Conservation (phyloP, 75 land plant species). For the Selaginella moellendorffii region DNA sequence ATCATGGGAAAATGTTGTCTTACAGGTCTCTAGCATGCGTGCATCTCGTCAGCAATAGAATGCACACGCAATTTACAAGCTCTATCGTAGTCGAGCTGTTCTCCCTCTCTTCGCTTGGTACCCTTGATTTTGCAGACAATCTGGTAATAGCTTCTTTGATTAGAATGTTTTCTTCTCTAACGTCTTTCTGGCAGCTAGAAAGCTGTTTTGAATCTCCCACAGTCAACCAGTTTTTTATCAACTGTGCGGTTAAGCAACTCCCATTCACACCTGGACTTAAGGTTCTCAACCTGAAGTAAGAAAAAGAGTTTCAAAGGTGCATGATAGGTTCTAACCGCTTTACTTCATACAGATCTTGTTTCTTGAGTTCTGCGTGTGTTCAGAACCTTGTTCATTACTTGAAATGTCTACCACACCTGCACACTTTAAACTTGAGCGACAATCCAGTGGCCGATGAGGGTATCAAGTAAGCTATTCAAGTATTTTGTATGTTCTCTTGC, state of each 20-base stretch:
- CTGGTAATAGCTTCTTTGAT: background rate
- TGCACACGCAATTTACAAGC: background rate
- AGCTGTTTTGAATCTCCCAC: background rate
- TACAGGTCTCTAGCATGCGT: background rate
- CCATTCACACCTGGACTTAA: background rate
- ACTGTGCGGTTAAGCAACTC: background rate
- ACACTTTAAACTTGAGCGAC: background rate
- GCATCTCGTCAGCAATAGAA: background rate
- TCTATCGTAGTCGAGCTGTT: background rate
- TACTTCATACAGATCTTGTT: background rate
- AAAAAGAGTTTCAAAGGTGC: background rate
- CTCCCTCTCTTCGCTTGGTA: background rate
- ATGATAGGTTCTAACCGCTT: background rate
- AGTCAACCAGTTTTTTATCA: background rate
- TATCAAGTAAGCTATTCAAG: background rate
- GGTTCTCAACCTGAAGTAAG: background rate
- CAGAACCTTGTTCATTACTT: background rate
- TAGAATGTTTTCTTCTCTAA: background rate
- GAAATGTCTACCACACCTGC: background rate
- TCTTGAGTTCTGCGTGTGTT: background rate
- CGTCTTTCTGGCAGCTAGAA: background rate
- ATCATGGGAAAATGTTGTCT: no score
- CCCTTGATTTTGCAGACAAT: background rate
- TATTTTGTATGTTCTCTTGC: background rate
- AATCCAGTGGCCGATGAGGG: background rate